Evolutionary conservation across 2,329 filamentous ascomycete genomes (phyloP).

Genomic region (Stromatinia cepivora): DNA sequence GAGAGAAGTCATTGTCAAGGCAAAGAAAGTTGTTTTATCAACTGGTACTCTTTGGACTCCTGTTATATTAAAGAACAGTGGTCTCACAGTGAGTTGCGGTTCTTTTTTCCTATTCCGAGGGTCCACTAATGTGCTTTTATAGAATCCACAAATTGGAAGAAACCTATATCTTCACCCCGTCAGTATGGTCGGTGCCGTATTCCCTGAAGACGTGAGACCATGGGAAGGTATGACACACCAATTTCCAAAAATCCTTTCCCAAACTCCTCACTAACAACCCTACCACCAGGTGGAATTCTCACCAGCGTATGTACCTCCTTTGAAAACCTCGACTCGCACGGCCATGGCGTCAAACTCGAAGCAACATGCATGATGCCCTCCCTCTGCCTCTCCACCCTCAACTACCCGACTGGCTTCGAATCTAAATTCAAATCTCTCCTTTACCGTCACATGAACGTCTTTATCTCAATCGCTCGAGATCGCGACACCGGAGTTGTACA

Average conservation of each 20-base stretch:
- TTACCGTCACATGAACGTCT: constrained; percentile 67
- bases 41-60: constrained; percentile 77
- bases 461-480: constrained; percentile 75
- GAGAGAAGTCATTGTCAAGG: constrained; percentile 69
- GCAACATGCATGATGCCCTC: constrained; percentile 71
- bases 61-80: constrained; percentile 73
- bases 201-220: constrained; percentile 66
- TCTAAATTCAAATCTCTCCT: constrained; percentile 71
- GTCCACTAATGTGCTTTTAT: constrained; percentile 21
- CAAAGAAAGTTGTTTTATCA: constrained; percentile 78
- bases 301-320: constrained; percentile 76
- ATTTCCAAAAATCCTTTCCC: not conserved
- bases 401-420: constrained; percentile 67
- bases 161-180: constrained; percentile 83
- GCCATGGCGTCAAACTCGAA: constrained; percentile 84
- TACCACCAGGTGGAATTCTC: constrained; percentile 59
- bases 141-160: constrained; percentile 76
- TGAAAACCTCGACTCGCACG: constrained; percentile 76
- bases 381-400: constrained; percentile 59
- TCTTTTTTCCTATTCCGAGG: not conserved
- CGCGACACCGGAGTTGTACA: constrained; percentile 74
- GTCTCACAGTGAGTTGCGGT: constrained; percentile 56
- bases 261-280: constrained; percentile 6
- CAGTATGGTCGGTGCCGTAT: constrained; percentile 59
- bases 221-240: constrained; percentile 53